These are phyloP conservation scores for Solanum paucissectum DNA, from an alignment of 257 asterid species.

Conservation along the genomic window DNA sequence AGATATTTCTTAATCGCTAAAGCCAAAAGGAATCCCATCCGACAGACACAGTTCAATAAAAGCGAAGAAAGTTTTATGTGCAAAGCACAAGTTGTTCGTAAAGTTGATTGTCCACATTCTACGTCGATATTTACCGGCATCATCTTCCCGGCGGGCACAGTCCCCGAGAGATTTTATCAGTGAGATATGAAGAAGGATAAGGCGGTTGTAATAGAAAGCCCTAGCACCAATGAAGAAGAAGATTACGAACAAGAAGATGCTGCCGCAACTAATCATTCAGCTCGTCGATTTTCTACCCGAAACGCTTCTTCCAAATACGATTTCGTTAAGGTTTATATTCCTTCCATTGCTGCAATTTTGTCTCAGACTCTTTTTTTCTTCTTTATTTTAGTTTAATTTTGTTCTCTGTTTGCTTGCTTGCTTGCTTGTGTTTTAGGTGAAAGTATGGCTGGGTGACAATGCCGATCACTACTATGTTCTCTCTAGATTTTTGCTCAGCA, in stretches of 20 bases:
- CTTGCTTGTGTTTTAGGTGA: constrained; percentile 39
- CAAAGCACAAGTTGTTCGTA: neutral
- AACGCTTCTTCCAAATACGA: constrained; percentile 93
- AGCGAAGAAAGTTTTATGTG: neutral
- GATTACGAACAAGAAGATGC: constrained; percentile 4
- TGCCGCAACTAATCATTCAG: constrained; percentile 13
- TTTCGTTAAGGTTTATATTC: constrained; percentile 71
- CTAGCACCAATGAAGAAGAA: constrained; percentile 8
- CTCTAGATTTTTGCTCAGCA: constrained; percentile 90
- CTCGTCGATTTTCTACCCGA: constrained; percentile 63
- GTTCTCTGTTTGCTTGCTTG: neutral
- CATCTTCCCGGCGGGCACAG: neutral
- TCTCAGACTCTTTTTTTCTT: neutral
- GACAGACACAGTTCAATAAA: neutral
- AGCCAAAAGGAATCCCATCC: neutral
- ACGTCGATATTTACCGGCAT: neutral
- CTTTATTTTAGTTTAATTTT: neutral
- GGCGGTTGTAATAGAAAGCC: constrained; percentile 34
- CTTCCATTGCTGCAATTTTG: neutral
- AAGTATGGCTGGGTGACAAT: constrained; percentile 97
- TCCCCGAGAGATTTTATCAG: neutral
- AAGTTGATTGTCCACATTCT: neutral
- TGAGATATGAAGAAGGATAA: constrained; percentile 25
- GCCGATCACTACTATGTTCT: constrained; percentile 99
- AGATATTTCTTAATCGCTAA: neutral